phyloP scores from a whole-genome alignment of 1,284 basidiomycete genomes.

The Sporisorium sorghi region DNA sequence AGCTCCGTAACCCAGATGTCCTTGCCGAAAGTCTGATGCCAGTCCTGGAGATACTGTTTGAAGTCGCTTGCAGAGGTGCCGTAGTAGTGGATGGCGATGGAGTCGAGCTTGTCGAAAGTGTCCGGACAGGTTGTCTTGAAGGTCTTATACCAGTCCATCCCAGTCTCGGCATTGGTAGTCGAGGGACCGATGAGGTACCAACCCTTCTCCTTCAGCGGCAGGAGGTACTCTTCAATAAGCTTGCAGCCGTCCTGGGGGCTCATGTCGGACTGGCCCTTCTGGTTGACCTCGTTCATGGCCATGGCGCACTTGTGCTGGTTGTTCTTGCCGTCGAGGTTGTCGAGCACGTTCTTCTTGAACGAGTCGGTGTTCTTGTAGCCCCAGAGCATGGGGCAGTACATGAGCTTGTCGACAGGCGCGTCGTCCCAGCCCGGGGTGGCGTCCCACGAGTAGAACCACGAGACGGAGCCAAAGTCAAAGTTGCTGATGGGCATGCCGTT shows the following conservation, averaged over 20 bases:
- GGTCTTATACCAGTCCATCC: constrained; percentile 54
- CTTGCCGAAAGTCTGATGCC: constrained; percentile 51
- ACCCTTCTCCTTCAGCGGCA: constrained; percentile 59
- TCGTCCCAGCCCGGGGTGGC: constrained; percentile 49
- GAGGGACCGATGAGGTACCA: constrained; percentile 62
- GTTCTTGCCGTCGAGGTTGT: constrained; percentile 46
- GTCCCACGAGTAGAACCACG: constrained; percentile 63
- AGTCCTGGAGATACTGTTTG: constrained; percentile 54
- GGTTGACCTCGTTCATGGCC: constrained; percentile 65
- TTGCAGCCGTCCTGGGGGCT: constrained; percentile 43
- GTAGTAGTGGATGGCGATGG: constrained; percentile 63
- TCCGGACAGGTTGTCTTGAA: constrained; percentile 50
- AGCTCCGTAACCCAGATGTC: constrained; percentile 64
- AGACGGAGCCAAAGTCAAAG: constrained; percentile 50
- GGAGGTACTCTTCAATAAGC: constrained; percentile 56
- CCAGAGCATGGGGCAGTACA: constrained; percentile 67
- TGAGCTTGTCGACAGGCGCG: constrained; percentile 53
- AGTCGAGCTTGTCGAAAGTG: constrained; percentile 57
- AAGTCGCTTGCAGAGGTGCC: constrained; percentile 52
- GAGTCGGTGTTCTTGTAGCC: constrained; percentile 46
- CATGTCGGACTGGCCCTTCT: constrained; percentile 60
- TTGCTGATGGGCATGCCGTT: constrained; percentile 55
- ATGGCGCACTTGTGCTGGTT: constrained; percentile 61
- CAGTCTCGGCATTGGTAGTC: constrained; percentile 46
- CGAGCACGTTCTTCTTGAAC: constrained; percentile 52